Conservation (phyloP, 352 stramenopile species). For the Phytophthora tentaculata region DNA sequence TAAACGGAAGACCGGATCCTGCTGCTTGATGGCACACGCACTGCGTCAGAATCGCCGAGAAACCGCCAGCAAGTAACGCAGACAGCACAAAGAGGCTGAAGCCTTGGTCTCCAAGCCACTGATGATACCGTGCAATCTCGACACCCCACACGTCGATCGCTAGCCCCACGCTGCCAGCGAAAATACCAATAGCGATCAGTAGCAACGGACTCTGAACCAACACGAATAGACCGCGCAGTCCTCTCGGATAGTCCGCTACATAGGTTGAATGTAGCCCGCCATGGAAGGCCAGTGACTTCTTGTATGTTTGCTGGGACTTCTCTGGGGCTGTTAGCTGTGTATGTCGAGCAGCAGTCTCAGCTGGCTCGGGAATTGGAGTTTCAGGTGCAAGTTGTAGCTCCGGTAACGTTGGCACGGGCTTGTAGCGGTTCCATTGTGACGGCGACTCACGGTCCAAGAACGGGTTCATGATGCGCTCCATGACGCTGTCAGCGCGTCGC, state of each 20-base stretch:
- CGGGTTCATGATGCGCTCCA: slow-evolving; percentile 82
- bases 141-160: slow-evolving; percentile 70
- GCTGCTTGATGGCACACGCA: slow-evolving; percentile 71
- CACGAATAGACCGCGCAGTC: slow-evolving; percentile 64
- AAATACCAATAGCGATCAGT: slow-evolving; percentile 69
- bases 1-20: slow-evolving; percentile 79
- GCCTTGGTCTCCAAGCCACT: slow-evolving; percentile 54
- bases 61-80: slow-evolving; percentile 51
- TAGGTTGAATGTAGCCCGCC: slow-evolving; percentile 83
- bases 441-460: slow-evolving; percentile 60
- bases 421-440: slow-evolving; percentile 25
- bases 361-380: slow-evolving; percentile 2
- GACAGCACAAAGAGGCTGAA: slow-evolving; percentile 71
- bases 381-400: slow-evolving; percentile 13
- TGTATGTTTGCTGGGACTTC: slow-evolving; percentile 35
- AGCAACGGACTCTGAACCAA: slow-evolving; percentile 76
- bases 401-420: slow-evolving; percentile 20
- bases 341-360: slow-evolving; percentile 1
- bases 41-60: slow-evolving; percentile 62
- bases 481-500: slow-evolving; percentile 62
- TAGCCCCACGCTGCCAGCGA: slow-evolving; percentile 68
- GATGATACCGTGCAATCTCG: slow-evolving; percentile 69
- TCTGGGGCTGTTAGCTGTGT: slow-evolving; percentile 12
- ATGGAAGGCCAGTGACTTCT: slow-evolving; percentile 69
- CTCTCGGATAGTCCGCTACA: slow-evolving; percentile 63